Evolutionary conservation across 2,329 filamentous ascomycete species (phyloP).

Genomic region (Xylaria polymorpha): DNA sequence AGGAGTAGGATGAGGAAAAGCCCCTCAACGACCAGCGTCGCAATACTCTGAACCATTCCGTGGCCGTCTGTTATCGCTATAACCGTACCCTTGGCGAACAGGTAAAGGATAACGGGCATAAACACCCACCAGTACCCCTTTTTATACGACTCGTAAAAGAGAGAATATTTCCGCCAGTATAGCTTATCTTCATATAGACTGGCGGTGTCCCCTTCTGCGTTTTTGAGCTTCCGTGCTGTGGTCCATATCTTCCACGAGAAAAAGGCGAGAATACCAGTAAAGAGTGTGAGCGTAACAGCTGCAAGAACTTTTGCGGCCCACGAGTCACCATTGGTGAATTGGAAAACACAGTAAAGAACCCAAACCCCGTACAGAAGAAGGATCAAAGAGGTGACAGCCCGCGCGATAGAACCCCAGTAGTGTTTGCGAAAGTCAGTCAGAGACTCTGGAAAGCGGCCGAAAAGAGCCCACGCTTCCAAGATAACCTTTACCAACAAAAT

Average conservation of each 20-base stretch:
- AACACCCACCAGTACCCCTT: conserved; percentile 98
- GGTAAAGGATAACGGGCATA: conserved; percentile 87
- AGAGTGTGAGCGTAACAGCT: conserved; percentile 80
- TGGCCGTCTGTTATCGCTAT: conserved; percentile 88
- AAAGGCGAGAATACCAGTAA: conserved; percentile 83
- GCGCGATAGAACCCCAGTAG: conserved; percentile 93
- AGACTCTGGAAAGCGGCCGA: conserved; percentile 83
- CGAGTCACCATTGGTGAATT: conserved; percentile 92
- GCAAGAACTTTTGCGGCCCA: conserved; percentile 91
- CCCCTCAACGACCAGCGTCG: conserved; percentile 83
- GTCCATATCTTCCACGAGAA: conserved; percentile 87
- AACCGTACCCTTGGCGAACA: conserved; percentile 87
- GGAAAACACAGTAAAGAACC: conserved; percentile 95
- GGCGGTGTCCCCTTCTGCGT: conserved; percentile 76
- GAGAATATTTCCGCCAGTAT: conserved; percentile 92
- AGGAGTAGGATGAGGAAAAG: conserved; percentile 82
- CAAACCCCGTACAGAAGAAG: conserved; percentile 93
- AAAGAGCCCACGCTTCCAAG: conserved; percentile 91
- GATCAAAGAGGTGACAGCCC: conserved; percentile 89
- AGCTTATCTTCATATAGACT: conserved; percentile 88
- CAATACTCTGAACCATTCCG: conserved; percentile 82
- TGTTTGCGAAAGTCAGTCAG: conserved; percentile 90
- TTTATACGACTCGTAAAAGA: conserved; percentile 97
- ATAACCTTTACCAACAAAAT: conserved; percentile 92
- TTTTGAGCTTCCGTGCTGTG: conserved; percentile 79